Conservation (phyloP, 176 grass and related monocot genomes). For the Lolium multiflorum region DNA sequence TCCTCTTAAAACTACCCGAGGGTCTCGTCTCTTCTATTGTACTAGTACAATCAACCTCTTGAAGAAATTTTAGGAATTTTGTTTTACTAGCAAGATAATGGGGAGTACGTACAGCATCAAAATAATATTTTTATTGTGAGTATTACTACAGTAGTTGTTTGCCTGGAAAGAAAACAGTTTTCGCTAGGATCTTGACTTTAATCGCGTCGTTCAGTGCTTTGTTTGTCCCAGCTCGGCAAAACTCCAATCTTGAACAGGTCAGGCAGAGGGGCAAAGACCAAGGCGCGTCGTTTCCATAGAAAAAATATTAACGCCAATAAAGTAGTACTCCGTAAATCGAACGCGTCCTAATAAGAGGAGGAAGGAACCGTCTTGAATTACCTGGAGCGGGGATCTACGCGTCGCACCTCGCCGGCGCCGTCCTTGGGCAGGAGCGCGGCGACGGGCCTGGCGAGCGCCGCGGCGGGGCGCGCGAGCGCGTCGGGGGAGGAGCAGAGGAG, state of each 20-base stretch:
- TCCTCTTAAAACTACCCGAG: neutral
- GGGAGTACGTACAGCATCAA: neutral
- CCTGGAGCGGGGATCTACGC: conserved; percentile 65
- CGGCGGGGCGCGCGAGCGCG: conserved; percentile 50
- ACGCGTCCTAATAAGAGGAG: too few relatives aligned
- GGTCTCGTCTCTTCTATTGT: neutral
- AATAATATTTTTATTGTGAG: neutral
- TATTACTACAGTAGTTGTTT: neutral
- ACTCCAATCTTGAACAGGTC: conserved; percentile 31
- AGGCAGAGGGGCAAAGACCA: neutral
- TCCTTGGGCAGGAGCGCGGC: conserved; percentile 70
- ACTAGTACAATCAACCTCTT: neutral
- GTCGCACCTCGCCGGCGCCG: conserved; percentile 43
- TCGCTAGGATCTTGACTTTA: conserved; percentile 6
- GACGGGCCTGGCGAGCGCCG: conserved; percentile 51
- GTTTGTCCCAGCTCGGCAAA: neutral
- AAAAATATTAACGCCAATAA: neutral
- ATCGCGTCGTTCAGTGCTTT: neutral
- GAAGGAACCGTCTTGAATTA: neutral
- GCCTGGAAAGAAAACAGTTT: neutral
- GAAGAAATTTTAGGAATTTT: neutral
- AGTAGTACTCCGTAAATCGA: neutral
- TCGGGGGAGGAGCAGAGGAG: conserved; percentile 63
- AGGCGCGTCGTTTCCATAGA: conserved; percentile 18
- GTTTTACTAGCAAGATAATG: neutral